These are phyloP conservation scores for Cyberlindnera saturnus DNA, from an alignment of 805 yeast genomes.

Conservation along the genomic window DNA sequence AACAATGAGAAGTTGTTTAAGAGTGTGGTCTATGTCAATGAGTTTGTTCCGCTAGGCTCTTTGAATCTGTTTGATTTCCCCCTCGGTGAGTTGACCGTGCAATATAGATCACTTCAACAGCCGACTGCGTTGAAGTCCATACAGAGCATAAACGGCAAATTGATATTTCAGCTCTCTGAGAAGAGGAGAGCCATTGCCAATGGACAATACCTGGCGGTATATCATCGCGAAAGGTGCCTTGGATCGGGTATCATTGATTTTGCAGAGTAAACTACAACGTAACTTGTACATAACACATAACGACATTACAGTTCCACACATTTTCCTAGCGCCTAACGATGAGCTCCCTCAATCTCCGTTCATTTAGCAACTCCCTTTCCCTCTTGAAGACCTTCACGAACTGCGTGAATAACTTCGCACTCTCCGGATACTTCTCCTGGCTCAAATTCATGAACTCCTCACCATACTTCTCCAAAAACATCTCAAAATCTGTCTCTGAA, in stretches of 20 bases:
- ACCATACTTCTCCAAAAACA: slow-evolving; percentile 9
- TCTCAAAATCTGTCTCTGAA: slow-evolving; percentile 10
- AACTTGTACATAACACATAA: no score
- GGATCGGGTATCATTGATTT: slow-evolving; percentile 50
- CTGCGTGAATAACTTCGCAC: slow-evolving; percentile 4
- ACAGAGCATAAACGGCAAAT: slow-evolving; percentile 5
- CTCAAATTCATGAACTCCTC: slow-evolving; percentile 5
- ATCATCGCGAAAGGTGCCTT: slow-evolving; percentile 56
- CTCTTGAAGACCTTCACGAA: slow-evolving; percentile 3
- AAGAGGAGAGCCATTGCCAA: slow-evolving; percentile 75
- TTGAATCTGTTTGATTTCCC: slow-evolving; percentile 6
- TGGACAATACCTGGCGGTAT: slow-evolving; percentile 81
- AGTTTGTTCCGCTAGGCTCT: slow-evolving; percentile 25
- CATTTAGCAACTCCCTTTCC: slow-evolving; percentile 6
- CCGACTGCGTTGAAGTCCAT: slow-evolving; percentile 37
- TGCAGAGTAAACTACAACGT: slow-evolving; percentile 7
- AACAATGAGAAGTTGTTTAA: slow-evolving; percentile 52
- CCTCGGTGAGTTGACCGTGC: slow-evolving; percentile 37
- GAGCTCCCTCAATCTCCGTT: slow-evolving; percentile 10
- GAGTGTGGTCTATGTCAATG: slow-evolving; percentile 33
- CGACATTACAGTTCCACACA: no score
- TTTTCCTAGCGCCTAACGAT: slow-evolving; percentile 2
- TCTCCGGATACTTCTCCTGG: slow-evolving; percentile 9
- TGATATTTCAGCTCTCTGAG: slow-evolving; percentile 35
- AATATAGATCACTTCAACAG: slow-evolving; percentile 68